These are phyloP conservation scores for Xylariaceae sp. DNA, from an alignment of 2,329 filamentous ascomycete genomes.

Conservation along the genomic window DNA sequence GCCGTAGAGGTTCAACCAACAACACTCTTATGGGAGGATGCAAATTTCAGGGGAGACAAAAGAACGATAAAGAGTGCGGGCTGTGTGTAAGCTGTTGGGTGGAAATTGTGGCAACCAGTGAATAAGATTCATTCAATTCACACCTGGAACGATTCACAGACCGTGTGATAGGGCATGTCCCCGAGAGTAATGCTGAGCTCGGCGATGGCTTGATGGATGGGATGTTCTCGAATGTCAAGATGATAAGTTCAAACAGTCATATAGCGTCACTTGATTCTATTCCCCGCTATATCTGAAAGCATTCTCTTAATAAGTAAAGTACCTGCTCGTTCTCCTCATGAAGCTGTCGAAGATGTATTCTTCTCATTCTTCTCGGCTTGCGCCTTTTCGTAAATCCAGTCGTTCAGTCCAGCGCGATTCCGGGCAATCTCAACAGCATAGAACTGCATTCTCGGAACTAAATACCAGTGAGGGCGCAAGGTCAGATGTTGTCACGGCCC, in stretches of 20 bases:
- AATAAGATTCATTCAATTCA: neutral
- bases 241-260: neutral
- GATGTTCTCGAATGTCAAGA: neutral
- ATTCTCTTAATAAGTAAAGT: neutral
- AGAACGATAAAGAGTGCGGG: conserved; percentile 2
- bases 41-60: conserved; percentile 1
- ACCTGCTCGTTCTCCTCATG: neutral
- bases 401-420: conserved; percentile 85
- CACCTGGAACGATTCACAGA: neutral
- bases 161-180: neutral
- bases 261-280: neutral
- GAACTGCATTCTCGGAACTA: conserved; percentile 64
- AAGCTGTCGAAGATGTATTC: neutral
- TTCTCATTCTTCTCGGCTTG: conserved; percentile 49
- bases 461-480: conserved; percentile 27
- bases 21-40: neutral
- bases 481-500: conserved; percentile 21
- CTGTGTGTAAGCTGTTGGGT: neutral
- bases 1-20: conserved; percentile 9
- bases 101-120: neutral
- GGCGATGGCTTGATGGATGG: neutral
- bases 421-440: conserved; percentile 73
- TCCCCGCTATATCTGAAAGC: neutral
- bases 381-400: conserved; percentile 90
- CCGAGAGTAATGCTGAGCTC: neutral